phyloP scores from a whole-genome alignment of 208 protist species.

The Trypanosoma theileri region DNA sequence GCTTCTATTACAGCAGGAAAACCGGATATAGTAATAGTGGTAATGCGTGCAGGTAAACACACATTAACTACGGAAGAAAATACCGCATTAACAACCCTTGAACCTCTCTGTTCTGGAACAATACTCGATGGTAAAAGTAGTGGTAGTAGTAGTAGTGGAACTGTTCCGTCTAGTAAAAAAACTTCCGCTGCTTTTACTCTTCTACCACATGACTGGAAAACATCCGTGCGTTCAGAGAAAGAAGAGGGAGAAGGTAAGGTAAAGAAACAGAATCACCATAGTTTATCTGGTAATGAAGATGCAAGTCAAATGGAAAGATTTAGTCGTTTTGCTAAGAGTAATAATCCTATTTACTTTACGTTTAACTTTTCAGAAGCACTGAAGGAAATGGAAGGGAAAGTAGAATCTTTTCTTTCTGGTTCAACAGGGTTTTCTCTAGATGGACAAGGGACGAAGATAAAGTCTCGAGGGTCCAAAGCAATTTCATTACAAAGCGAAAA shows the following conservation, averaged over 20 bases:
- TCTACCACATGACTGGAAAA: slow-evolving; percentile 17
- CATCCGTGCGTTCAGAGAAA: neutral
- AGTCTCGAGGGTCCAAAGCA: no score
- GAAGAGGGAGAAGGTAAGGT: no score
- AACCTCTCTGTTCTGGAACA: neutral
- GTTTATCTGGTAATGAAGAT: no score
- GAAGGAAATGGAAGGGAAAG: neutral
- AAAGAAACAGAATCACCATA: neutral
- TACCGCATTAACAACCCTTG: neutral
- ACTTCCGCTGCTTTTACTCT: neutral
- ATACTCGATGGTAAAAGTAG: neutral
- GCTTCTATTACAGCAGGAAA: slow-evolving; percentile 8
- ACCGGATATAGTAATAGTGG: slow-evolving; percentile 13
- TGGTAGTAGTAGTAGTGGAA: neutral
- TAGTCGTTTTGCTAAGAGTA: neutral
- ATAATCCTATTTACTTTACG: slow-evolving; percentile 21
- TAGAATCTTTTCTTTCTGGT: neutral
- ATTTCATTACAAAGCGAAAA: no score
- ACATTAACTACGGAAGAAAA: neutral
- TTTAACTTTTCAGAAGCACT: slow-evolving; percentile 4
- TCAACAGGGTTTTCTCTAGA: no score
- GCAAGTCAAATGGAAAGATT: neutral
- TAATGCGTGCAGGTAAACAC: neutral
- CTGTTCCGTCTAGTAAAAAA: neutral
- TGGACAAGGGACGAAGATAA: no score